Percentiles rank a stretch among this genome's conserved stretches.
These are phyloP conservation scores for Fistulifera pelliculosa DNA, from an alignment of 108 stramenopile genomes.

Conservation along the genomic window DNA sequence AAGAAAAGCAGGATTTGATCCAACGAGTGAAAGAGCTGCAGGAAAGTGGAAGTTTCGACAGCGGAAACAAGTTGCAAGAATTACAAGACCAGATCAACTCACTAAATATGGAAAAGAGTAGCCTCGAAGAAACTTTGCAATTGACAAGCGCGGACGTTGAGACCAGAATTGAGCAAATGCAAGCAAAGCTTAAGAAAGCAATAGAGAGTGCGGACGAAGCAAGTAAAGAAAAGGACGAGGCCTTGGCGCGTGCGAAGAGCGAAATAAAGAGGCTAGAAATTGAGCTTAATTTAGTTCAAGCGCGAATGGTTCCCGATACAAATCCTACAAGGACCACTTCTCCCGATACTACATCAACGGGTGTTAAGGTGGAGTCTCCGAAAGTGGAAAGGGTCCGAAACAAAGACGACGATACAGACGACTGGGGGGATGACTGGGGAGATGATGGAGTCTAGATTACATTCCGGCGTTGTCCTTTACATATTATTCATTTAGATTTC, in stretches of 20 bases:
- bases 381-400: constrained; percentile 11
- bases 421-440: constrained; percentile 36
- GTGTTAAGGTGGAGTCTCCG: constrained; percentile 17
- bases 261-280: neutral
- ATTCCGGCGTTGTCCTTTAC: neutral
- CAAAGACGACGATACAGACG: constrained; percentile 22
- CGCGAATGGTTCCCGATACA: neutral
- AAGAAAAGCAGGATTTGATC: too few relatives aligned
- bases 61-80: neutral
- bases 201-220: too few relatives aligned
- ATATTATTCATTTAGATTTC: constrained; percentile 1
- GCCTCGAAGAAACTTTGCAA: neutral
- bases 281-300: neutral
- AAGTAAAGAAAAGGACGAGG: constrained; percentile 1
- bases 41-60: neutral
- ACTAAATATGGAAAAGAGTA: neutral
- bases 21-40: too few relatives aligned
- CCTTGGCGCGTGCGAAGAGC: neutral
- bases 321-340: constrained; percentile 2
- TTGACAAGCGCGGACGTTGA: too few relatives aligned
- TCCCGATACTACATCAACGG: constrained; percentile 21
- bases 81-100: neutral
- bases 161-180: too few relatives aligned
- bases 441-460: neutral
- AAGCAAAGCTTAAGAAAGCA: too few relatives aligned